phyloP scores from a whole-genome alignment of 768 basidiomycete genomes.

The Astraeus odoratus region DNA sequence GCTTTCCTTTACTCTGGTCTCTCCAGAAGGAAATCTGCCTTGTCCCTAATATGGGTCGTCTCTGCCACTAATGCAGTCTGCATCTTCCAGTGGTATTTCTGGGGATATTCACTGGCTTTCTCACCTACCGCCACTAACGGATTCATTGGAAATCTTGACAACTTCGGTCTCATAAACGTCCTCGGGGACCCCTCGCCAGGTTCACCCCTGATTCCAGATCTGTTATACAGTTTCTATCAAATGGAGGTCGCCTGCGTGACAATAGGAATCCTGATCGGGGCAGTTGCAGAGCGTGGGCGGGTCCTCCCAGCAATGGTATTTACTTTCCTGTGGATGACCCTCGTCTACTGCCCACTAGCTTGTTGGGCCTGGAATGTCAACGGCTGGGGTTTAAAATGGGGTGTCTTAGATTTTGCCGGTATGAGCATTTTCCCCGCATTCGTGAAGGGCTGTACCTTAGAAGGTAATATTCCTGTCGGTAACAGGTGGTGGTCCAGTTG shows the following conservation, averaged over 20 bases:
- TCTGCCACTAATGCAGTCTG: constrained; percentile 66
- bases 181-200: constrained; percentile 69
- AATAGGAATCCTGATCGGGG: constrained; percentile 67
- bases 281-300: constrained; percentile 81
- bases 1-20: constrained; percentile 75
- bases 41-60: constrained; percentile 73
- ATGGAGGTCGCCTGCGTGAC: constrained; percentile 85
- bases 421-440: too few species aligned
- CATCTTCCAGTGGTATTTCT: constrained; percentile 78
- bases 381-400: constrained; percentile 83
- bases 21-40: constrained; percentile 58
- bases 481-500: constrained; percentile 78
- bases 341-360: constrained; percentile 85
- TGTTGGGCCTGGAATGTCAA: constrained; percentile 77
- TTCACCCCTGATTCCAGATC: constrained; percentile 71
- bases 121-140: constrained; percentile 69
- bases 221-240: constrained; percentile 82
- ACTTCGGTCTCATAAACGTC: constrained; percentile 72
- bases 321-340: constrained; percentile 76
- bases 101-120: constrained; percentile 83
- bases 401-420: constrained; percentile 86
- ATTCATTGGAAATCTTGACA: constrained; percentile 71
- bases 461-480: not conserved
- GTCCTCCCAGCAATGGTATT: constrained; percentile 78
- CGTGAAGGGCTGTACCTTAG: too few species aligned